Percentiles rank a stretch among this genome's conserved stretches.
These are phyloP conservation scores for Leishmania amazonensis DNA, from an alignment of 208 protist genomes.

Conservation along the genomic window DNA sequence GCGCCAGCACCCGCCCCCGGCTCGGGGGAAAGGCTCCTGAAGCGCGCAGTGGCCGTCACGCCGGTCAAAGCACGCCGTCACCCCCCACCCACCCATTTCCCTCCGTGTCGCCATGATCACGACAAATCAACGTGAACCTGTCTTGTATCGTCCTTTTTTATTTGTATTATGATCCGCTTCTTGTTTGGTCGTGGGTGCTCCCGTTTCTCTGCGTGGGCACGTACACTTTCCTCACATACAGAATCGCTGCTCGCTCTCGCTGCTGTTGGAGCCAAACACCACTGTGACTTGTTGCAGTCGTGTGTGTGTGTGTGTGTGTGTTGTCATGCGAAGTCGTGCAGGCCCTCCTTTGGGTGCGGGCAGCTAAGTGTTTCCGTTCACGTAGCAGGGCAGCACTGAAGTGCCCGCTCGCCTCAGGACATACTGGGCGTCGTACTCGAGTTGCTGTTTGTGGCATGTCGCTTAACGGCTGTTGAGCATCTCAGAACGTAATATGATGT, in stretches of 20 bases:
- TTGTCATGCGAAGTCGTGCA: background rate
- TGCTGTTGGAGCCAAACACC: background rate
- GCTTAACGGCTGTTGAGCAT: background rate
- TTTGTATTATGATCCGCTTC: background rate
- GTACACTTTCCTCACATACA: background rate
- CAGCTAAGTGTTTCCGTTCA: background rate
- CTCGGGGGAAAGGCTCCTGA: background rate
- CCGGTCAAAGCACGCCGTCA: background rate
- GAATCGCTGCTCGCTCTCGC: background rate
- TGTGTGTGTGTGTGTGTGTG: background rate
- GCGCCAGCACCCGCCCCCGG: background rate
- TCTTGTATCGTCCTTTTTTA: background rate
- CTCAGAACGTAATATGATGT: background rate
- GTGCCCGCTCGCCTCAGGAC: background rate
- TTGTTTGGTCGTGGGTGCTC: background rate
- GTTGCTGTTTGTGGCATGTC: background rate
- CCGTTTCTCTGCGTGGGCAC: background rate
- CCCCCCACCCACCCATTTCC: background rate
- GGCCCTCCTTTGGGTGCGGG: background rate
- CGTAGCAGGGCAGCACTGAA: background rate
- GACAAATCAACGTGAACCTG: background rate
- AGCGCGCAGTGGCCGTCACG: background rate
- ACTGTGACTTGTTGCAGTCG: background rate
- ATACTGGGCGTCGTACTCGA: too few species aligned
- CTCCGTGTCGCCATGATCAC: background rate